Base-by-base conservation (phyloP, 2,329 filamentous ascomycete species). In the Colletotrichum chrysophilum region DNA sequence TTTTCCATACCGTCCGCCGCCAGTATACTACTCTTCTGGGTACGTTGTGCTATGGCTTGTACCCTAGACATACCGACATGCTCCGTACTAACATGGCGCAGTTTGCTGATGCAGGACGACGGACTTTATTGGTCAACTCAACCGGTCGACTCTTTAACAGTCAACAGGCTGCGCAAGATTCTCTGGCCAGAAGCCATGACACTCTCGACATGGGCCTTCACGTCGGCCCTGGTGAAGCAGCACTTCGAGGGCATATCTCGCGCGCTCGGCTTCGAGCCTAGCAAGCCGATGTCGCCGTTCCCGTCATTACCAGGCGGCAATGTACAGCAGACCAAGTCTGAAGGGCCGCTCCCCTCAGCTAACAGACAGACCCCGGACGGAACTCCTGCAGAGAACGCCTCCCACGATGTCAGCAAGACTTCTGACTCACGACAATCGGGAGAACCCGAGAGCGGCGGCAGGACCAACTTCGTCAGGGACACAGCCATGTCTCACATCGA, bases 21-120 rank as follows among this genome's bases (percentile, higher is more conserved):
- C 92, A 7, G 88, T 87, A 70, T 92, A 91, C 72, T 86, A 89
- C 75, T 88, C 91, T 74, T 88, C 88, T 65, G 92, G 92, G 92
- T 94, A 88, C 78, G 87, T 18, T 28, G 43, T 52, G 43, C 43
- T 13, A 4, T 52, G n/a, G 10, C 6, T 13, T 7, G 2, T 52
- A 52, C 43, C 43, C 43, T 52, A 21, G n/a, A 52, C 6, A 52
- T 16, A 10, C 32, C 12, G 5, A 3, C 4, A 16, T n/a, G 21
- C 21, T 43, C 14, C 28, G 18, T 16, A 61, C 80, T 85, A 60
- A 85, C 78, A 43, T 8, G 9, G 10, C 4, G 4, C 77, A 91
- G 91, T 3, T 82, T 92, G 67, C 85, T 88, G 26, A 82, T 91
- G 56, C 86, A 87, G 18, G 85, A 88, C 8, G 87, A 90, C 10